Percentiles rank a stretch among this genome's conserved stretches.
These are phyloP conservation scores for Aspergillus phoenicis DNA, from an alignment of 2,329 filamentous ascomycete genomes.

Conservation along the genomic window DNA sequence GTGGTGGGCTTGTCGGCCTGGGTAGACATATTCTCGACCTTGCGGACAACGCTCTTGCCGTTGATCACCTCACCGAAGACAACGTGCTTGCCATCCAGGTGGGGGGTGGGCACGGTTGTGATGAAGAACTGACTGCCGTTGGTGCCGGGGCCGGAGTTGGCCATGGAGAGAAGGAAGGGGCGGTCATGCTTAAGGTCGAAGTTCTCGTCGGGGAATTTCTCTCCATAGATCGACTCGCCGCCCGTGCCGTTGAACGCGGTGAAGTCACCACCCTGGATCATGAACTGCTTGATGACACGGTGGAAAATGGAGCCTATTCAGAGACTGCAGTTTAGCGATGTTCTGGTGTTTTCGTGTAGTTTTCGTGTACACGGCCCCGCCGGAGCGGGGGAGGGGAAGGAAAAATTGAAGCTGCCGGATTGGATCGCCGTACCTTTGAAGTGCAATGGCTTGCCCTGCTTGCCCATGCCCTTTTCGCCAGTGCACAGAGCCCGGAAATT, in stretches of 20 bases:
- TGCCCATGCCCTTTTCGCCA: conserved; percentile 85
- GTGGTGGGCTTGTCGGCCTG: conserved; percentile 75
- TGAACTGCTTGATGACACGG: conserved; percentile 97
- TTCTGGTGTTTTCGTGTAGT: not conserved
- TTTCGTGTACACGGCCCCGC: not conserved
- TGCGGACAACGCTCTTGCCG: conserved; percentile 86
- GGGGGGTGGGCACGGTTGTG: conserved; percentile 91
- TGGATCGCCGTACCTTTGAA: conserved; percentile 67
- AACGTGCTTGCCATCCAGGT: conserved; percentile 94
- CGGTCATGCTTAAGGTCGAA: conserved; percentile 89
- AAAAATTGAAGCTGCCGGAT: not conserved
- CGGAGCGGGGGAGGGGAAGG: conserved; percentile 1
- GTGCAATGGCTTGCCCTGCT: conserved; percentile 79
- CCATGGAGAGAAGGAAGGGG: conserved; percentile 95
- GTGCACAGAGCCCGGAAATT: conserved; percentile 96
- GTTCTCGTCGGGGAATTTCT: conserved; percentile 97
- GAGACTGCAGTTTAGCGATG: conserved; percentile 1
- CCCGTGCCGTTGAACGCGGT: conserved; percentile 92
- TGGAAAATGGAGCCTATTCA: conserved; percentile 76
- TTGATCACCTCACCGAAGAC: conserved; percentile 94
- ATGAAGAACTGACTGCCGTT: conserved; percentile 99
- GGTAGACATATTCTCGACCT: conserved; percentile 82
- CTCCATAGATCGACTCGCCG: conserved; percentile 95
- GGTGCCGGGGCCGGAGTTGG: conserved; percentile 91
- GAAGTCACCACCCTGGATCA: conserved; percentile 98